These are phyloP conservation scores for Pleurotus pulmonarius DNA, from an alignment of 768 basidiomycete genomes.

Conservation along the genomic window DNA sequence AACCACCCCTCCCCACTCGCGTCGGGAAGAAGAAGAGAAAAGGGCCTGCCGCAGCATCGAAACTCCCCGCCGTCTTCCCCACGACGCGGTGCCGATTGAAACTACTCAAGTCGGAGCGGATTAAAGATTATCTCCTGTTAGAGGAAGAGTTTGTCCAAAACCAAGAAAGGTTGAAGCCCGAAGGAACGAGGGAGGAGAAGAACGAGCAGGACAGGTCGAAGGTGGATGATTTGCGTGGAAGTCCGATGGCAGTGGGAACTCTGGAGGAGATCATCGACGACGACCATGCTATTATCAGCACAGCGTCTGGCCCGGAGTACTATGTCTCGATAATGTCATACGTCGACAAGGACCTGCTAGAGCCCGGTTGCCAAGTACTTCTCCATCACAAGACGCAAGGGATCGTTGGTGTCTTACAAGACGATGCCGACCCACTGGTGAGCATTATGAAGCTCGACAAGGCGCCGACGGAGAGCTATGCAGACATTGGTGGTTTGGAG, in stretches of 20 bases:
- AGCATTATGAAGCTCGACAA: slow-evolving; percentile 99
- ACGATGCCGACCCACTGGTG: slow-evolving; percentile 94
- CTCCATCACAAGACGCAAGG: slow-evolving; percentile 95
- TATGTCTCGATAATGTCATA: slow-evolving; percentile 98
- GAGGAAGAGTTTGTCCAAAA: slow-evolving; percentile 95
- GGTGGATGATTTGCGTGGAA: slow-evolving; percentile 92
- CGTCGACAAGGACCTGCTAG: slow-evolving; percentile 96
- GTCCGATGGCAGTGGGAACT: slow-evolving; percentile 97
- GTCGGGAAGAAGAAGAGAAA: slow-evolving; percentile 96
- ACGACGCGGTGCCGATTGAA: slow-evolving; percentile 94
- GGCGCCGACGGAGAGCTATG: slow-evolving; percentile 97
- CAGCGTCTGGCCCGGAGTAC: slow-evolving; percentile 91
- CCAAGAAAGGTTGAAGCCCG: slow-evolving; percentile 87
- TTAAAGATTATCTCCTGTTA: slow-evolving; percentile 94
- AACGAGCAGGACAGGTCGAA: slow-evolving; percentile 91
- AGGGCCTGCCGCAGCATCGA: slow-evolving; percentile 88
- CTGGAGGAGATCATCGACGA: slow-evolving; percentile 98
- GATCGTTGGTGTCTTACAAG: slow-evolving; percentile 92
- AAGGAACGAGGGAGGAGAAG: slow-evolving; percentile 87
- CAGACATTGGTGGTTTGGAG: slow-evolving; percentile 96
- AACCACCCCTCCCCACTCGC: slow-evolving; percentile 93
- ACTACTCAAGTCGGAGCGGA: slow-evolving; percentile 94
- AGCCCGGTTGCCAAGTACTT: slow-evolving; percentile 93
- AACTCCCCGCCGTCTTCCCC: slow-evolving; percentile 89
- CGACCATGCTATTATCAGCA: slow-evolving; percentile 98